A percentile compares a stretch with the other conserved stretches of the same genome.
phyloP scores from a whole-genome alignment of 176 grass and related monocot species.

The Aegilops bicornis region DNA sequence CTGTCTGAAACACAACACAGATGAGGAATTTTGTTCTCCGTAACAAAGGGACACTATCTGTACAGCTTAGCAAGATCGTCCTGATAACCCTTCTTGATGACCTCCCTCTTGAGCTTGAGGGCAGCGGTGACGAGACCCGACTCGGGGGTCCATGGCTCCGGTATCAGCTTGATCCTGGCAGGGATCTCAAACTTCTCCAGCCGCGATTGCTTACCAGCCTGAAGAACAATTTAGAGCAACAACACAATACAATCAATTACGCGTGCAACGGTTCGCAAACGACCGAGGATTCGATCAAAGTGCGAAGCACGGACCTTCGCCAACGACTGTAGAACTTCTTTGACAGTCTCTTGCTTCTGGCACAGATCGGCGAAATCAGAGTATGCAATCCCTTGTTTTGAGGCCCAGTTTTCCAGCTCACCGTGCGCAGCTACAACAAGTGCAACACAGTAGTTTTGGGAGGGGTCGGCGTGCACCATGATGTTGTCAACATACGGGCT shows the following conservation, averaged over 20 bases:
- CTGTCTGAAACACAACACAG: not conserved
- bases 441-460: constrained; percentile 70
- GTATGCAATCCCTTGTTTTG: constrained; percentile 50
- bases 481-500: constrained; percentile 82
- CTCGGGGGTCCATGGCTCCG: constrained; percentile 85
- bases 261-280: not conserved
- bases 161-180: constrained; percentile 67
- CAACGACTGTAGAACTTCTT: constrained; percentile 80
- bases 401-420: constrained; percentile 74
- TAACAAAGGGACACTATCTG: constrained; percentile 20
- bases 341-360: constrained; percentile 66
- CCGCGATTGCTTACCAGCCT: constrained; percentile 71
- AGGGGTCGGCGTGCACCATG: constrained; percentile 88
- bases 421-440: constrained; percentile 55
- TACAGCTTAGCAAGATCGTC: constrained; percentile 60
- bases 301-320: constrained; percentile 49
- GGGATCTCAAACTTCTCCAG: constrained; percentile 95
- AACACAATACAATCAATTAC: not conserved
- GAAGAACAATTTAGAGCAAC: constrained; percentile 5
- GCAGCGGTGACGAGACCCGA: constrained; percentile 84
- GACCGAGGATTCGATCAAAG: not conserved
- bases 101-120: constrained; percentile 91
- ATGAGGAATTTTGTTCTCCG: not conserved
- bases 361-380: constrained; percentile 55
- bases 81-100: constrained; percentile 67